Evolutionary conservation across 768 basidiomycete genomes (phyloP).

Genomic region (Podaxis pistillaris): DNA sequence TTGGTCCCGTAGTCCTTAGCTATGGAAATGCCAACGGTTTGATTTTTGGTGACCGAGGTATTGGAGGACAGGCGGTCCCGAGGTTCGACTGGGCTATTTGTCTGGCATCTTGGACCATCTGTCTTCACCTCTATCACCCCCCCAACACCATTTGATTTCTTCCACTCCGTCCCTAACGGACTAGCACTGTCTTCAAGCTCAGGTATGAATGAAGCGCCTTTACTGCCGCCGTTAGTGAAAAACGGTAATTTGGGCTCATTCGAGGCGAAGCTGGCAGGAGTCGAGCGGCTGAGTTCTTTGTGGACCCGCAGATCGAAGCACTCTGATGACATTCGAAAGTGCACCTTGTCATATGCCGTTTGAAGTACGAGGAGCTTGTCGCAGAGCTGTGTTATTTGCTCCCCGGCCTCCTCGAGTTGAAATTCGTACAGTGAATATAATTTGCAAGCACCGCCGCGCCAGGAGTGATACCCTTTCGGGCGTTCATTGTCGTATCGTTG

Average conservation of each 20-base stretch:
- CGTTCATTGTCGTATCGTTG: slow-evolving; percentile 15
- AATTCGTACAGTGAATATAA: slow-evolving; percentile 11
- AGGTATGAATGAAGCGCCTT: not conserved
- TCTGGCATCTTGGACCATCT: not conserved
- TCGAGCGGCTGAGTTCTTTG: not conserved
- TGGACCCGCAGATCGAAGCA: not conserved
- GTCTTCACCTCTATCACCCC: not conserved
- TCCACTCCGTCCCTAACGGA: not conserved
- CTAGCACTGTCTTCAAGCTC: not conserved
- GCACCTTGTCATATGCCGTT: slow-evolving; percentile 19
- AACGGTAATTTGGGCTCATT: not conserved
- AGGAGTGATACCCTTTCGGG: slow-evolving; percentile 17
- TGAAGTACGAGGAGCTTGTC: slow-evolving; percentile 24
- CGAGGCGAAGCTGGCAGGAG: too few relatives aligned
- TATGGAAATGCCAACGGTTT: slow-evolving; percentile 30
- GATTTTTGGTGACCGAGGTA: slow-evolving; percentile 24
- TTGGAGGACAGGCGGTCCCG: slow-evolving; percentile 1
- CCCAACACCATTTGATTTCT: not conserved
- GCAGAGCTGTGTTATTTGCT: slow-evolving; percentile 20
- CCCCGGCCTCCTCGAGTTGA: slow-evolving; percentile 15
- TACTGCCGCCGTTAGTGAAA: not conserved
- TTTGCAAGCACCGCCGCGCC: slow-evolving; percentile 21
- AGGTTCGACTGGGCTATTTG: not conserved
- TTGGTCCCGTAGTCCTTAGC: slow-evolving; percentile 17
- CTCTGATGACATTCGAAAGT: not conserved